These are phyloP conservation scores for Rhodotorula sp. DNA, from an alignment of 1,284 basidiomycete genomes.

Conservation along the genomic window DNA sequence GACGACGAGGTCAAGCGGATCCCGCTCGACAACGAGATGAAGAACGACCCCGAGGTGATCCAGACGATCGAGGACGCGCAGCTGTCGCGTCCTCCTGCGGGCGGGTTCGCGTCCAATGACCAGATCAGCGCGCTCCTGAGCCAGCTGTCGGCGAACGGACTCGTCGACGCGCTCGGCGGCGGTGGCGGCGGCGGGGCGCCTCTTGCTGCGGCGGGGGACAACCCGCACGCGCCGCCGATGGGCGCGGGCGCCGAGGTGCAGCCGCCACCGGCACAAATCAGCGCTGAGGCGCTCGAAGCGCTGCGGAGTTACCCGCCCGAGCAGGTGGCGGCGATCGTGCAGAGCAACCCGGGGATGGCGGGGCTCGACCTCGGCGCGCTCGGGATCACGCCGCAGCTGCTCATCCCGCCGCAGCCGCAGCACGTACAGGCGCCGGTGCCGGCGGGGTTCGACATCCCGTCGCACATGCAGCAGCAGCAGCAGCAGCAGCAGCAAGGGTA, in stretches of 20 bases:
- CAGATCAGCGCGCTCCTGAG: constrained; percentile 25
- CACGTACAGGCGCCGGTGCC: not conserved
- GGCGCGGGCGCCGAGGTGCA: not conserved
- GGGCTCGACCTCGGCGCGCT: constrained; percentile 19
- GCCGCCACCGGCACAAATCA: constrained; percentile 4
- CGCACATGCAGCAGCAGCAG: not conserved
- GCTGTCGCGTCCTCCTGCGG: not conserved
- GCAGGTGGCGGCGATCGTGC: constrained; percentile 14
- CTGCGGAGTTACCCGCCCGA: constrained; percentile 6
- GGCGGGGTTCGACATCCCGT: not conserved
- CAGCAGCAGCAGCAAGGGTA: not conserved
- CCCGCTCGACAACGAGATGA: constrained; percentile 10
- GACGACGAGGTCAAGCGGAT: constrained; percentile 14
- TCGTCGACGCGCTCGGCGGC: not conserved
- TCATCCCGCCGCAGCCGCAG: not conserved
- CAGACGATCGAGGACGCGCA: constrained; percentile 26
- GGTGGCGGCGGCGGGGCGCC: not conserved
- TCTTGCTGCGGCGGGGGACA: not conserved
- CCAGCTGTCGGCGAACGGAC: constrained; percentile 12
- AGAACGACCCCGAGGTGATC: constrained; percentile 1
- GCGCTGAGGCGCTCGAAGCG: constrained; percentile 8
- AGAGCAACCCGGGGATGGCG: constrained; percentile 2
- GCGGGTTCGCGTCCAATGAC: constrained; percentile 17
- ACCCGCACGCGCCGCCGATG: not conserved
- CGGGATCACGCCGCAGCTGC: not conserved